Evolutionary conservation across 2,329 filamentous ascomycete genomes (phyloP).

Genomic region (Thielaviopsis musarum): DNA sequence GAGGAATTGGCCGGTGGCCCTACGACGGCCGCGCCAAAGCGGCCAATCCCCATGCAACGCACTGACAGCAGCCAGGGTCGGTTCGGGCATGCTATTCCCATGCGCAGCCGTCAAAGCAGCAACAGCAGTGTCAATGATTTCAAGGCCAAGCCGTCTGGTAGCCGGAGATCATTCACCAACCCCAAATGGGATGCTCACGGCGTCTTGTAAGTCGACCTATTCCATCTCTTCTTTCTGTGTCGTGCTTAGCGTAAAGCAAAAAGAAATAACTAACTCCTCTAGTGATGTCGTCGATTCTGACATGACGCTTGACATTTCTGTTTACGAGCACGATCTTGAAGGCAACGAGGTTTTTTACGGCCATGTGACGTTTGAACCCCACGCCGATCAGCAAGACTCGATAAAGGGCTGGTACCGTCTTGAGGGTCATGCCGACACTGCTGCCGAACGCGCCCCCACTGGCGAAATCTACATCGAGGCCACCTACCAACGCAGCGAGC

Average conservation of each 20-base stretch:
- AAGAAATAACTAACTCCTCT: background rate
- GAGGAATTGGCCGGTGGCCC: conserved; percentile 33
- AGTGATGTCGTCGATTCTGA: conserved; percentile 90
- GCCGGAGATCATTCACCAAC: conserved; percentile 41
- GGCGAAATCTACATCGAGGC: conserved; percentile 85
- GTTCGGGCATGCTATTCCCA: conserved; percentile 80
- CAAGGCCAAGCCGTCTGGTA: conserved; percentile 20
- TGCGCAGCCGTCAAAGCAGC: conserved; percentile 92
- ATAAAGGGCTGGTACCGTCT: conserved; percentile 77
- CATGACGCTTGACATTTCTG: conserved; percentile 78
- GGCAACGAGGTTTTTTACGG: conserved; percentile 75
- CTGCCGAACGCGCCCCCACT: conserved; percentile 36
- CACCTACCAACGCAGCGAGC: conserved; percentile 70
- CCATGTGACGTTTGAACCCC: conserved; percentile 66
- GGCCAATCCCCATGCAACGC: conserved; percentile 41
- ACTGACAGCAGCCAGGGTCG: conserved; percentile 68
- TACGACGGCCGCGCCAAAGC: background rate
- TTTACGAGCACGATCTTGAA: conserved; percentile 68
- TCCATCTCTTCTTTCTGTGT: background rate
- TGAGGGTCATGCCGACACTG: conserved; percentile 55
- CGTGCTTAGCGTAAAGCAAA: background rate
- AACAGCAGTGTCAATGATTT: conserved; percentile 65
- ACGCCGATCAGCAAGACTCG: conserved; percentile 46
- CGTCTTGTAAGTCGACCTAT: conserved; percentile 59
- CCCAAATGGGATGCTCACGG: conserved; percentile 94